Base-by-base conservation (phyloP, 78 protist species). In the Pelomyxa schiedti region DNA sequence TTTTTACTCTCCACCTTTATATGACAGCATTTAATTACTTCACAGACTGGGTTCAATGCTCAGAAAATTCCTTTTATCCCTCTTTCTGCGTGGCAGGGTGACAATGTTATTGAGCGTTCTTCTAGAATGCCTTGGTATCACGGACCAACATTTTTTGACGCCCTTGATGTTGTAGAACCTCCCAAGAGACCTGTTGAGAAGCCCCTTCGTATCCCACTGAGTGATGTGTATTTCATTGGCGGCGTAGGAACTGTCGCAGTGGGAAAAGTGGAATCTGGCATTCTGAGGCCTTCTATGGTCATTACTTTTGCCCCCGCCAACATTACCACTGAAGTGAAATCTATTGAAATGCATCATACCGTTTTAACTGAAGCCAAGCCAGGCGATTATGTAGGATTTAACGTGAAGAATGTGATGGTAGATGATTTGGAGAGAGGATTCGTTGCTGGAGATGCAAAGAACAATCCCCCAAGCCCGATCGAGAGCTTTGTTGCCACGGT, bases 241-340 rank as follows among this genome's bases (percentile, higher is more conserved):
- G 70, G 70, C 70, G 70, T 66, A 9, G 70, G 70, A 9, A 66
- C 70, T 8, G 70, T 66, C 37, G 70, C 70, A 9, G 9, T 66
- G n/a, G 70, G 70, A 8, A n/a, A 36, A 9, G 70, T 66, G 29
- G 70, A n/a, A 9, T 22, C 70, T 8, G 70, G 70, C 24, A 66
- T 22, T 9, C 70, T 66, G 37, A 8, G 37, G 24, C 64, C 70
- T 66, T 9, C 24, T 36, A 9, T 36, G n/a, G 9, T 30, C n/a
- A 9, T 66, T 9, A 30, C 70, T 9, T 36, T 66, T n/a, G 37
- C 64, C 58, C 58, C 58, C 58, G 32, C 64, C 37, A 9, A n/a
- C n/a, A 9, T 66, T 30, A 8, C 24, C n/a, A 22, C 70, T 8
- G 28, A 9, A n/a, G 29, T 9, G 37, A 8, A n/a, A 9, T 30